These are phyloP conservation scores for Eucalyptus guilfoylei DNA, from an alignment of 345 rosid genomes.

Conservation along the genomic window DNA sequence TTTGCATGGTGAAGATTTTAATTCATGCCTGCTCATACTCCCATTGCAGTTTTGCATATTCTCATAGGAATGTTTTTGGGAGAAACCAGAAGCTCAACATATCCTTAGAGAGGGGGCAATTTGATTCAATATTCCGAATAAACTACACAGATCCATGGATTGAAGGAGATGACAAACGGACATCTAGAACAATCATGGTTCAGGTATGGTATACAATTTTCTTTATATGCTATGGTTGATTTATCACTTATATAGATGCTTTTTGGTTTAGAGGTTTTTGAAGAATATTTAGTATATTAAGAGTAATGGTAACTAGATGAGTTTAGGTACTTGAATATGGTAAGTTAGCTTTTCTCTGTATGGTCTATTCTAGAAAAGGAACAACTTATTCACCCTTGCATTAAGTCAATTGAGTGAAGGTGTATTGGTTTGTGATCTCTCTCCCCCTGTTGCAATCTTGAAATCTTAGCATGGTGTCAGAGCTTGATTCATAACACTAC, in stretches of 20 bases:
- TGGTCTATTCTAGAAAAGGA: not conserved
- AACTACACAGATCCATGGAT: constrained; percentile 99
- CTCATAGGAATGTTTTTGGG: constrained; percentile 89
- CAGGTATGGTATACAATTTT: constrained; percentile 38
- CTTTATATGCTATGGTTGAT: not conserved
- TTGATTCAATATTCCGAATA: constrained; percentile 82
- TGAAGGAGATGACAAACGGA: constrained; percentile 91
- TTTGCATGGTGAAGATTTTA: not conserved
- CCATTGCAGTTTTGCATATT: constrained; percentile 90
- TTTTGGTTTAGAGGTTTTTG: not conserved
- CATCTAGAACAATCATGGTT: constrained; percentile 82
- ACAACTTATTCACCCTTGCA: not conserved
- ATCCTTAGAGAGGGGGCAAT: constrained; percentile 88
- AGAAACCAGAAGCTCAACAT: constrained; percentile 87
- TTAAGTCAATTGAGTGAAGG: not conserved
- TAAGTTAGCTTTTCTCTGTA: not conserved
- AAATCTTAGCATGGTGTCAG: not conserved
- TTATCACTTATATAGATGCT: not conserved
- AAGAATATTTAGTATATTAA: not conserved
- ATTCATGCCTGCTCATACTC: not conserved
- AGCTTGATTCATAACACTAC: not conserved
- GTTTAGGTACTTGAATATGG: not conserved
- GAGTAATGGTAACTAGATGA: not conserved
- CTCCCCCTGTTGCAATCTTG: not conserved
- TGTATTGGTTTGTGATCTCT: not conserved